phyloP scores from a whole-genome alignment of 345 rosid species.

The Cochlearia excelsa region DNA sequence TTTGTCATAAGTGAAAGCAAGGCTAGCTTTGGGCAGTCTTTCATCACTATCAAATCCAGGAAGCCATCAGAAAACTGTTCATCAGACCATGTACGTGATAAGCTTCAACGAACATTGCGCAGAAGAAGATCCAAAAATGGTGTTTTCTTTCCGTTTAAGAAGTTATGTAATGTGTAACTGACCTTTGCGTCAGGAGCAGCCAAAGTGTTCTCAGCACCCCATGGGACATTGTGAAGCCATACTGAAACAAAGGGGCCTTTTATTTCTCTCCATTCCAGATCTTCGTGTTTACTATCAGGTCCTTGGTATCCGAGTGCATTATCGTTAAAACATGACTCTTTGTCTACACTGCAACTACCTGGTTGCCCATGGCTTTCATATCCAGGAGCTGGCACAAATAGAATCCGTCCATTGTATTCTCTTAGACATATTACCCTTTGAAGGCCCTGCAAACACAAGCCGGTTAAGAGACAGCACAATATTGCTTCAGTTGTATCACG shows the following conservation, averaged over 20 bases:
- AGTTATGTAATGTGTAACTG: constrained; percentile 22
- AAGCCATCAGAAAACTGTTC: constrained; percentile 87
- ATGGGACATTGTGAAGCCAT: constrained; percentile 98
- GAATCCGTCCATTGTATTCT: constrained; percentile 62
- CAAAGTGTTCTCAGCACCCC: constrained; percentile 76
- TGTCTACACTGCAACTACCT: constrained; percentile 36
- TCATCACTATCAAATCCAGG: constrained; percentile 70
- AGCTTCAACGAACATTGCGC: neutral
- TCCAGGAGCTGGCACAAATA: constrained; percentile 93
- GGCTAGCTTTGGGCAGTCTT: constrained; percentile 59
- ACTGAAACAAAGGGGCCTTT: constrained; percentile 86
- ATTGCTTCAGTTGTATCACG: constrained; percentile 5
- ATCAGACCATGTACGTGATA: constrained; percentile 1
- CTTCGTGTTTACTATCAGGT: constrained; percentile 49
- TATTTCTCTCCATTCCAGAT: constrained; percentile 71
- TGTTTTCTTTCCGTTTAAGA: constrained; percentile 1
- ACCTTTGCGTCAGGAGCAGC: constrained; percentile 98
- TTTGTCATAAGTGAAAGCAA: constrained; percentile 59
- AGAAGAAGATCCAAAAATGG: neutral
- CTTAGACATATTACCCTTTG: constrained; percentile 66
- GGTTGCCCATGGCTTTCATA: constrained; percentile 74
- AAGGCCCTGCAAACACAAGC: constrained; percentile 52
- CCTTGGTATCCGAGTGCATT: constrained; percentile 53
- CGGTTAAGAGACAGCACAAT: neutral
- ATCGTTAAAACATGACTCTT: constrained; percentile 34